These are phyloP conservation scores for Bruguiera sexangula DNA, from an alignment of 345 rosid species.

Conservation along the genomic window DNA sequence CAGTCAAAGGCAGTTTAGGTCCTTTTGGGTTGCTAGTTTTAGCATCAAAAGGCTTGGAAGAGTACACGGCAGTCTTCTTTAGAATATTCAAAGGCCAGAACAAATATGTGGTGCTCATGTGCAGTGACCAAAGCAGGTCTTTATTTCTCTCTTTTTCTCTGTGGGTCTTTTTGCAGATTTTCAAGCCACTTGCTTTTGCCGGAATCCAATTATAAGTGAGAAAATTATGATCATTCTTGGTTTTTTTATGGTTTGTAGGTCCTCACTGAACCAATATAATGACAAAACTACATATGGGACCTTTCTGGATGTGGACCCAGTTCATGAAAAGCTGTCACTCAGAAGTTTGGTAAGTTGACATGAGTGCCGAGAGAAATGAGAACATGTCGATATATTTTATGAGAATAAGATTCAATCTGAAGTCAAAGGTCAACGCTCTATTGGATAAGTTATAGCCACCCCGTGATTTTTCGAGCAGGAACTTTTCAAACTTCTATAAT, in stretches of 20 bases:
- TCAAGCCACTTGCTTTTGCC: neutral
- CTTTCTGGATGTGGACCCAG: constrained; percentile 50
- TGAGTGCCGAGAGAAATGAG: no score
- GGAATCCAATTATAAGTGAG: neutral
- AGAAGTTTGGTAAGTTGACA: constrained; percentile 54
- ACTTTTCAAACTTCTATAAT: no score
- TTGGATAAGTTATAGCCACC: neutral
- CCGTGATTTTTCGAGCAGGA: neutral
- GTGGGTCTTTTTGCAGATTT: neutral
- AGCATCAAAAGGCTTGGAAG: constrained; percentile 50
- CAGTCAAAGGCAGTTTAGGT: constrained; percentile 37
- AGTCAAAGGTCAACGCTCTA: neutral
- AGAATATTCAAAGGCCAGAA: constrained; percentile 39
- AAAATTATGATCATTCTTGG: neutral
- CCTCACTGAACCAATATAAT: constrained; percentile 21
- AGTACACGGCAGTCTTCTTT: constrained; percentile 61
- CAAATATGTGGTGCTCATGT: constrained; percentile 45
- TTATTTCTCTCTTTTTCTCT: neutral
- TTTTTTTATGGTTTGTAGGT: constrained; percentile 9
- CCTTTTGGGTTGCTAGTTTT: constrained; percentile 65
- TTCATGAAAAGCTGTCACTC: constrained; percentile 38
- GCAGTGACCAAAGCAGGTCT: constrained; percentile 58
- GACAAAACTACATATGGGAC: constrained; percentile 55
- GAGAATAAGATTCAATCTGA: neutral
- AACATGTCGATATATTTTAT: neutral